A percentile compares a stretch with the other conserved stretches of the same genome.
Evolutionary conservation across 2,329 filamentous ascomycete genomes (phyloP).

Genomic region (Diaporthe sp.): DNA sequence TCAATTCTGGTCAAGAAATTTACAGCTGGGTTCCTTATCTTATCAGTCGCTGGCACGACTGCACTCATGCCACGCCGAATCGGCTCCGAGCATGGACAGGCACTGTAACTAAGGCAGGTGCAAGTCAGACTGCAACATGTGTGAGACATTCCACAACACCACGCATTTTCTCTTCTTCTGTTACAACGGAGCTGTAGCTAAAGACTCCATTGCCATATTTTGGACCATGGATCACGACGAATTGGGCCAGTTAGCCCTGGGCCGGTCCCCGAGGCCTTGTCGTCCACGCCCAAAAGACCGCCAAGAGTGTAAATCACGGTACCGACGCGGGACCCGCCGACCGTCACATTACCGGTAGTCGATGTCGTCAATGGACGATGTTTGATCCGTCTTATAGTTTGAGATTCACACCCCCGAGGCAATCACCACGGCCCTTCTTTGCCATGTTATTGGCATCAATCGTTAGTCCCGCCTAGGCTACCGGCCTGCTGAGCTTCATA

Average conservation of each 20-base stretch:
- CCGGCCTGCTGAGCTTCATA: no score
- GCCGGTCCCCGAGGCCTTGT: neutral
- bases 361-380: conserved; percentile 8
- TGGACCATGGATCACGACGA: neutral
- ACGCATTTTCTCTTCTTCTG: neutral
- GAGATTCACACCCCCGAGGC: neutral
- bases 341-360: conserved; percentile 6
- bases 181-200: neutral
- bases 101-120: neutral
- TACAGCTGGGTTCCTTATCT: conserved; percentile 20
- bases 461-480: neutral
- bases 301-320: neutral
- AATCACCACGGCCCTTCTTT: no score
- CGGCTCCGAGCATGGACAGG: conserved; percentile 9
- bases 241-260: no score
- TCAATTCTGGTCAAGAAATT: conserved; percentile 32
- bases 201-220: neutral
- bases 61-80: neutral
- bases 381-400: neutral
- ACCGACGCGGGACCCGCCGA: neutral
- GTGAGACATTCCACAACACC: conserved; percentile 14
- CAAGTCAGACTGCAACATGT: neutral
- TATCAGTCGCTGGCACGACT: neutral
- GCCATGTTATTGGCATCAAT: neutral
- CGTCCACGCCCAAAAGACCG: neutral